Base-by-base conservation (phyloP, 176 grass and related monocot genomes). In the Carex kokanica region DNA sequence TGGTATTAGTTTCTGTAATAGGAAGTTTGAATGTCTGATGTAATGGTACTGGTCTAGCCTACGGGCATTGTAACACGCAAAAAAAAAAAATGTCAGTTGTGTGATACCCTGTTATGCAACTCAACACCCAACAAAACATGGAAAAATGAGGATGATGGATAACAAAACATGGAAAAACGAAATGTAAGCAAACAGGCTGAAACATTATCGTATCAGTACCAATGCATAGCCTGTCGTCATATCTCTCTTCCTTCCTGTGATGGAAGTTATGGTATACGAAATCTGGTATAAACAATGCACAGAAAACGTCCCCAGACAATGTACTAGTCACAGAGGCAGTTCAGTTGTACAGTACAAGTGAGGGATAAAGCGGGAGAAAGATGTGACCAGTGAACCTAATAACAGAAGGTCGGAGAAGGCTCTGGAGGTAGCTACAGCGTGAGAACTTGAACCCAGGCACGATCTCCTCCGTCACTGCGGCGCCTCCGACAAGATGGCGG, bases 391-490 rank as follows among this genome's bases (percentile, higher is more conserved):
- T 1, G 24, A 77, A 90, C 88, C 75, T 86, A 70, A 98, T 85
- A 17, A 93, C 82, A 63, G 93, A 72, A 68, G 96, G 93, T 57
- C 94, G 94, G 83, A 97, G 94, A 73, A 97, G 91, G 83, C 94
- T 97, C 79, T 82, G 89, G 86, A 93, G 96, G 72, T 95, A 93
- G 86, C 96, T 98, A 71, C 96, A 95, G 23, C 91, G 91, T 78
- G 93, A 98, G 89, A 95, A 98, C 59, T 84, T 89, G 88, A 98
- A 98, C 27, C 91, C 93, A 0, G 88, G 96, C 62, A 93, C 93
- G 64, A 98, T 85, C 79, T 80, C 93, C 83, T 95, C 93, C 15
- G 92, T 90, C 17, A 98, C 92, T 56, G 92, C 91, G 13, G 92
- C 95, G 45, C 95, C 95, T 0, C 95, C 95, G 24, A 97, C 31